phyloP scores from a whole-genome alignment of 805 yeast genomes.

The Ogataea pignaliae region DNA sequence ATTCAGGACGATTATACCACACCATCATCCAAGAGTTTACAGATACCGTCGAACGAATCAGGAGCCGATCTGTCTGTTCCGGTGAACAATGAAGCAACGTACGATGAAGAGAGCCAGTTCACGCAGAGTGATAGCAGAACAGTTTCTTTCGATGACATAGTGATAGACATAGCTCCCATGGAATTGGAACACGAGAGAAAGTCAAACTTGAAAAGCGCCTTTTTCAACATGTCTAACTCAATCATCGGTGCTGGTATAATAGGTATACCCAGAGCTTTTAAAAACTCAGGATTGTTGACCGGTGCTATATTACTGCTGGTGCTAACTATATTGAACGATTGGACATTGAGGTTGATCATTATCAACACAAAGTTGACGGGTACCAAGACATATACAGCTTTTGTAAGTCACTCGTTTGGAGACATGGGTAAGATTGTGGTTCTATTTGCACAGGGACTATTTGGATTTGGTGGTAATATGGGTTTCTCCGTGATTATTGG shows the following conservation, averaged over 20 bases:
- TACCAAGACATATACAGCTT: conserved; percentile 76
- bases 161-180: conserved; percentile 5
- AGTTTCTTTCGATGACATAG: conserved; percentile 2
- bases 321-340: conserved; percentile 73
- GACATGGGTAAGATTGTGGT: conserved; percentile 61
- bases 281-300: conserved; percentile 73
- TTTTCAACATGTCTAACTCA: conserved; percentile 95
- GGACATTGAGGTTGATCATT: conserved; percentile 80
- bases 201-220: conserved; percentile 76
- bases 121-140: neutral
- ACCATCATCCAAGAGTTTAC: no score
- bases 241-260: conserved; percentile 95
- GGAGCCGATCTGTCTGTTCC: no score
- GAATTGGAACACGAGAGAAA: conserved; percentile 30
- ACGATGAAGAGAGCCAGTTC: neutral
- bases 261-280: conserved; percentile 87
- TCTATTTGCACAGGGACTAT: conserved; percentile 73
- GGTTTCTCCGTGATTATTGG: conserved; percentile 95
- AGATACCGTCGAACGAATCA: no score
- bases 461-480: conserved; percentile 92
- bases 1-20: no score
- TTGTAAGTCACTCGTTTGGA: conserved; percentile 79
- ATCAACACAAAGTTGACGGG: conserved; percentile 77
- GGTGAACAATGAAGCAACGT: no score
- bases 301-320: conserved; percentile 59